phyloP scores from a whole-genome alignment of 2,329 filamentous ascomycete genomes.

The Knufia petricola region DNA sequence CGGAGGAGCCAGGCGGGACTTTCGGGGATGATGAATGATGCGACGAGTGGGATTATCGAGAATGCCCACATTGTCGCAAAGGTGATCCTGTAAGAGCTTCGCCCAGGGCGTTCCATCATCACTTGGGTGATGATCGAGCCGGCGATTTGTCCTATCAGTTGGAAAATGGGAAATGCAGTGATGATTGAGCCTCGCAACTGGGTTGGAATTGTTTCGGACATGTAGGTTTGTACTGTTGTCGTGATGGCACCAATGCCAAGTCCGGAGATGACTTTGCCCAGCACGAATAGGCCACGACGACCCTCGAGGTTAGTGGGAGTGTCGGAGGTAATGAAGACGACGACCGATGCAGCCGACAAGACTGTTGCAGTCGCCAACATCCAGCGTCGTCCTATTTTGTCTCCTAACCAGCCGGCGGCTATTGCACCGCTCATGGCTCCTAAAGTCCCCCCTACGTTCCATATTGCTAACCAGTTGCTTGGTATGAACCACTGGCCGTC shows the following conservation, averaged over 20 bases:
- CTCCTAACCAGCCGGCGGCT: conserved; percentile 33
- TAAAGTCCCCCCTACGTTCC: conserved; percentile 34
- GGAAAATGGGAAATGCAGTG: conserved; percentile 43
- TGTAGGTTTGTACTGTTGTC: conserved; percentile 38
- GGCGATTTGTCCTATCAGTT: conserved; percentile 40
- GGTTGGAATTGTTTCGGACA: conserved; percentile 42
- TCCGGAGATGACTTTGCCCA: conserved; percentile 40
- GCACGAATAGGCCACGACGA: conserved; percentile 34
- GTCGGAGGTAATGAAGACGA: conserved; percentile 29
- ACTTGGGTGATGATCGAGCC: conserved; percentile 28
- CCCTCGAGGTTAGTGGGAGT: conserved; percentile 21
- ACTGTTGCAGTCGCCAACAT: conserved; percentile 30
- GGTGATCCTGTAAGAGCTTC: conserved; percentile 20
- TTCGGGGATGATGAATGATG: conserved; percentile 41
- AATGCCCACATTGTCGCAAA: conserved; percentile 40
- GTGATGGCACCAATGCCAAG: conserved; percentile 38
- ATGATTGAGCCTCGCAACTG: conserved; percentile 39
- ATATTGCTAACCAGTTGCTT: conserved; percentile 37
- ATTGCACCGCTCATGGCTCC: conserved; percentile 33
- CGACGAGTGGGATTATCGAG: conserved; percentile 33
- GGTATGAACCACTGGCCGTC: conserved; percentile 31
- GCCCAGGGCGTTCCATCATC: not conserved
- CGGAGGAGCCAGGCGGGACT: conserved; percentile 43
- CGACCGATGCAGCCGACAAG: conserved; percentile 31
- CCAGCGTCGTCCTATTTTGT: conserved; percentile 32